A percentile compares a stretch with the other conserved stretches of the same genome.
phyloP scores from a whole-genome alignment of 257 asterid species.

The Catharanthus roseus region DNA sequence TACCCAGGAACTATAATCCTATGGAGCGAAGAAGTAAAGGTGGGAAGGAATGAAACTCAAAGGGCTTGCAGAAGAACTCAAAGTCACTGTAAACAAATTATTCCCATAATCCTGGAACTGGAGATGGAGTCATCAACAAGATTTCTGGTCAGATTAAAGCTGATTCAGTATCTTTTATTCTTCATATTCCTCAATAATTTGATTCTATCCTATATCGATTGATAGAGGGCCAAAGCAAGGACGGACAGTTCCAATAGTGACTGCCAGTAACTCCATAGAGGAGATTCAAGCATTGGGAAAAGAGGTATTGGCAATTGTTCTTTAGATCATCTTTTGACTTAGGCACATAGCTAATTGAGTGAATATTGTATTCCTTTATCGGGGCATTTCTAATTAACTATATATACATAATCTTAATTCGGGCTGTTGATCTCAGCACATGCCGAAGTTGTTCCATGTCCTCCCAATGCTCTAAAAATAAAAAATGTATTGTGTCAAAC shows the following conservation, averaged over 20 bases:
- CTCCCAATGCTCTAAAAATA: background rate
- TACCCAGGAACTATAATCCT: constrained; percentile 70
- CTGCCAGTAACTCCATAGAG: constrained; percentile 28
- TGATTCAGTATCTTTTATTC: constrained; percentile 7
- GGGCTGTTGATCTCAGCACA: background rate
- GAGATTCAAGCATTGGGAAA: constrained; percentile 53
- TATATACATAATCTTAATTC: background rate
- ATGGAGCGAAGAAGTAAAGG: constrained; percentile 81
- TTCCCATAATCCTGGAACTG: constrained; percentile 35
- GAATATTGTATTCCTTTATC: background rate
- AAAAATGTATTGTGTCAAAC: too few relatives aligned
- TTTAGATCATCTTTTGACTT: background rate
- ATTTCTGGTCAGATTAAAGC: constrained; percentile 33
- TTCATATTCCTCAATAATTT: constrained; percentile 1
- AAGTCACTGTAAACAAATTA: constrained; percentile 71
- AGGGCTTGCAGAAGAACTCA: constrained; percentile 48
- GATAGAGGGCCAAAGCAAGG: constrained; percentile 47
- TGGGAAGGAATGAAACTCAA: constrained; percentile 55
- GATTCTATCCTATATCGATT: constrained; percentile 14
- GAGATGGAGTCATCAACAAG: constrained; percentile 40
- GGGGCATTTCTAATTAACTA: background rate
- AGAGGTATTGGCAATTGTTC: constrained; percentile 45
- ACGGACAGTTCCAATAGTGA: constrained; percentile 28
- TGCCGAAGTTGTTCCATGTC: background rate
- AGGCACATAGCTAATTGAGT: background rate